Percentiles rank a stretch among this genome's conserved stretches.
These are phyloP conservation scores for Hypoxylon intermedium DNA, from an alignment of 495 filamentous ascomycete species.

Conservation along the genomic window DNA sequence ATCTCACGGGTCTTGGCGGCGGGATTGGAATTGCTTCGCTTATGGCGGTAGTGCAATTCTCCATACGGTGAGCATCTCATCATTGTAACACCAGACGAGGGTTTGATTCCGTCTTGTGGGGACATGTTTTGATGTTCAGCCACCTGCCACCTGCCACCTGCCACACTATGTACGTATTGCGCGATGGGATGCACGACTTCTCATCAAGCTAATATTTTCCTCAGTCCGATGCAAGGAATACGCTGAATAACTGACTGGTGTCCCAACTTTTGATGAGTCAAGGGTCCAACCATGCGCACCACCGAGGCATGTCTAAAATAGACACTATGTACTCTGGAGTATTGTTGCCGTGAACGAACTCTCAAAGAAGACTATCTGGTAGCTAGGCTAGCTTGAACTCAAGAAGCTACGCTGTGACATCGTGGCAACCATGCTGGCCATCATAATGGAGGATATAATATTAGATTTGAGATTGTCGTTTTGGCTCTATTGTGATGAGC, in stretches of 20 bases:
- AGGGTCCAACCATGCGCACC: slow-evolving; percentile 24
- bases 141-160: neutral
- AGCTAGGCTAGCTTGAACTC: too few relatives aligned
- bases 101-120: slow-evolving; percentile 18
- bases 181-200: slow-evolving; percentile 8
- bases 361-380: too few relatives aligned
- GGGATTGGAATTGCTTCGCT: slow-evolving; percentile 24
- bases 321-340: too few relatives aligned
- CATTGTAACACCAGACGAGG: slow-evolving; percentile 15
- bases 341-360: too few relatives aligned
- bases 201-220: slow-evolving; percentile 10
- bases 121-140: slow-evolving; percentile 12
- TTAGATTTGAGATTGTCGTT: too few relatives aligned
- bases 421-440: too few relatives aligned
- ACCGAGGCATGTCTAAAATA: slow-evolving; percentile 1
- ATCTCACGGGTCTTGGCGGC: slow-evolving; percentile 11
- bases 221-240: slow-evolving; percentile 24
- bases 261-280: slow-evolving; percentile 16
- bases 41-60: slow-evolving; percentile 10
- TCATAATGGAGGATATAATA: too few relatives aligned
- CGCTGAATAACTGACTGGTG: slow-evolving; percentile 2
- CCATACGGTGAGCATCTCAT: neutral
- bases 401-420: too few relatives aligned
- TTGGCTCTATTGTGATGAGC: too few relatives aligned
- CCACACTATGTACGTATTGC: too few relatives aligned